Evolutionary conservation across 2,329 filamentous ascomycete genomes (phyloP).

Genomic region (Teratosphaeria zuluensis): DNA sequence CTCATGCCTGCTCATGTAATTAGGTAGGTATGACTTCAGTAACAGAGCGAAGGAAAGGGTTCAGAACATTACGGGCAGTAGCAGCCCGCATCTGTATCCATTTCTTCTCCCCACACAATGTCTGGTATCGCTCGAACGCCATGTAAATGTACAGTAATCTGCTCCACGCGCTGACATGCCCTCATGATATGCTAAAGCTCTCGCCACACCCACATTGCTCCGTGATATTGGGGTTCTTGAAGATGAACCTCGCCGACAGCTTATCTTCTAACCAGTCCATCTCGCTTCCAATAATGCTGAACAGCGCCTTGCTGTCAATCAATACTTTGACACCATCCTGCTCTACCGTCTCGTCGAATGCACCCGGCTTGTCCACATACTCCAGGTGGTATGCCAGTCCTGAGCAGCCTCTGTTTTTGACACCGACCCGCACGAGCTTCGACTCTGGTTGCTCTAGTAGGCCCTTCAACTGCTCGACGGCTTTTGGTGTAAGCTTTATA

Average conservation of each 20-base stretch:
- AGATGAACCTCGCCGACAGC: slow-evolving; percentile 82
- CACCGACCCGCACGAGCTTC: slow-evolving; percentile 87
- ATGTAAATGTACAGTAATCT: background rate
- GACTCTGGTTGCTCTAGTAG: slow-evolving; percentile 78
- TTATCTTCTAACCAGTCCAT: slow-evolving; percentile 99
- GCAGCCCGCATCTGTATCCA: background rate
- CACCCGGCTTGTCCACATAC: slow-evolving; percentile 82
- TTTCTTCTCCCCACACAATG: background rate
- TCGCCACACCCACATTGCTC: slow-evolving; percentile 37
- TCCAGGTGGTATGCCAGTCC: slow-evolving; percentile 89
- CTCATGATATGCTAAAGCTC: slow-evolving; percentile 7
- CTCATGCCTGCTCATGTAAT: background rate
- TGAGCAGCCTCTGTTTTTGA: slow-evolving; percentile 88
- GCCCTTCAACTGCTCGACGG: slow-evolving; percentile 66
- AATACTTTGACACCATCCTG: slow-evolving; percentile 94
- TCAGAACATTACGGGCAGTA: background rate
- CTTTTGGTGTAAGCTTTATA: slow-evolving; percentile 72
- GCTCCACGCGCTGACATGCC: background rate
- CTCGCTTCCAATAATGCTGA: slow-evolving; percentile 96
- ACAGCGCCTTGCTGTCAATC: slow-evolving; percentile 92
- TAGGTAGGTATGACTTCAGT: background rate
- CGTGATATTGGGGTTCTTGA: slow-evolving; percentile 98
- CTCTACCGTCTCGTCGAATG: slow-evolving; percentile 85
- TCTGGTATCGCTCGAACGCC: background rate
- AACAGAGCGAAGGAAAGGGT: background rate